Evolutionary conservation across 1,139 yeast species (phyloP).

Genomic region (Kurtzmaniella quercitrusa): DNA sequence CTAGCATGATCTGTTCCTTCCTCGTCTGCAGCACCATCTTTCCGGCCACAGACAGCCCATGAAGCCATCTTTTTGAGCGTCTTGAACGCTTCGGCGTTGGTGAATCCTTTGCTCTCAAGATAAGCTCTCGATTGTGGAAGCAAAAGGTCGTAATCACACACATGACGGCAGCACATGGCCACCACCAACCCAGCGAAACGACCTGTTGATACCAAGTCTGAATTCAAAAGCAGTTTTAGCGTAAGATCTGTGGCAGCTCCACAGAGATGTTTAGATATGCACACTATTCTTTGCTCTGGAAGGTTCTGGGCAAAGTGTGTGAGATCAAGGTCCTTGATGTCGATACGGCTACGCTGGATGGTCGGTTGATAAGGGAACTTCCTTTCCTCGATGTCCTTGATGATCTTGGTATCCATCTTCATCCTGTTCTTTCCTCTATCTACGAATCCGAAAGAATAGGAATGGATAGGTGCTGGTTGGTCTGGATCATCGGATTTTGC

Average conservation of each 20-base stretch:
- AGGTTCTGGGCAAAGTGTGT: slow-evolving; percentile 37
- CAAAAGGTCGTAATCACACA: slow-evolving; percentile 56
- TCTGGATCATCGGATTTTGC: no score
- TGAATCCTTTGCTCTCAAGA: slow-evolving; percentile 31
- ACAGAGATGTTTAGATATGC: slow-evolving; percentile 83
- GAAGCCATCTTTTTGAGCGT: slow-evolving; percentile 64
- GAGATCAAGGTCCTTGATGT: slow-evolving; percentile 70
- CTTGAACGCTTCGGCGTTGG: slow-evolving; percentile 39
- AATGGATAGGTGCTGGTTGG: neutral
- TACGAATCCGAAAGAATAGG: slow-evolving; percentile 54
- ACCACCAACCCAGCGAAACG: slow-evolving; percentile 57
- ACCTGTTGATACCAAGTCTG: slow-evolving; percentile 16
- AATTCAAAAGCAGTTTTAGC: slow-evolving; percentile 57
- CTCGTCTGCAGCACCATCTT: slow-evolving; percentile 30
- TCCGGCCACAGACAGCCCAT: slow-evolving; percentile 80
- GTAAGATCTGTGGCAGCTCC: slow-evolving; percentile 94
- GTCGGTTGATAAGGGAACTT: slow-evolving; percentile 20
- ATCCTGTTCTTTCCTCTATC: slow-evolving; percentile 77
- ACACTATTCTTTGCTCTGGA: slow-evolving; percentile 33
- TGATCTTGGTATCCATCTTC: slow-evolving; percentile 71
- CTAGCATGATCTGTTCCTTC: slow-evolving; percentile 33
- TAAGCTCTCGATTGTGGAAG: slow-evolving; percentile 45
- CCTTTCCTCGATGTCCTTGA: slow-evolving; percentile 42
- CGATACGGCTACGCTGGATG: slow-evolving; percentile 59
- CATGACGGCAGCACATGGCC: slow-evolving; percentile 94